Base-by-base conservation (phyloP, 2,329 filamentous ascomycete genomes). In the Cadophora sp. region DNA sequence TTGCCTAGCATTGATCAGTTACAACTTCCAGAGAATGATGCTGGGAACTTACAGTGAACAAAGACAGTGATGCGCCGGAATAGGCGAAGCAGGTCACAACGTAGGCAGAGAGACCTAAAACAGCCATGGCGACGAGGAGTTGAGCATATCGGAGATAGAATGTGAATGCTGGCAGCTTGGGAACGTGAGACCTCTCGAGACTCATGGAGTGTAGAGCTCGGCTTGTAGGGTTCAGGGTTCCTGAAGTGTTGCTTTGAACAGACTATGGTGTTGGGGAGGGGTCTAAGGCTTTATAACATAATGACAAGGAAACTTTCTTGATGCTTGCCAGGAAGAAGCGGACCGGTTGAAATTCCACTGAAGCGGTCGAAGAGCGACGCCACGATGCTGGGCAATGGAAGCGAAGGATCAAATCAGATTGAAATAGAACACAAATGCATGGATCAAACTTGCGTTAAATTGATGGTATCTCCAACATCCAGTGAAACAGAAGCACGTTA, bases 91-190 rank as follows among this genome's bases (percentile, higher is more conserved):
- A 78, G 11, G 72, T 69, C 31, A 82, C 76, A 11, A 81, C 80
- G 70, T 84, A 87, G 8, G 81, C 83, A 26, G 79, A 77, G 43
- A 88, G 78, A 16, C 81, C 85, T 1, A 87, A 76, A 31, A 83
- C 77, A 43, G 83, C 68, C 46, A 87, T 64, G 22, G 79, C 79
- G 16, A 87, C 69, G 19, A 85, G 70, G 79, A 77, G 70, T 62
- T 77, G 71, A 8, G 67, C 16, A 50, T 58, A 50, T 62, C 73
- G 48, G 22, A 71, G 19, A 5, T 26, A 64, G 2, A 72, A n/a
- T 22, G 68, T 19, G 22, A 63, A 46, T 27, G 59, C 63, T 12
- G 69, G 64, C 22, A 53, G 26, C 4, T 19, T n/a, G 19, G 65
- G 48, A 12, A 69, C 26, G 48, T 71, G 69, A 51, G 56, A 40